Conservation (phyloP, 2,329 filamentous ascomycete species). For the Aspergillus fructus region DNA sequence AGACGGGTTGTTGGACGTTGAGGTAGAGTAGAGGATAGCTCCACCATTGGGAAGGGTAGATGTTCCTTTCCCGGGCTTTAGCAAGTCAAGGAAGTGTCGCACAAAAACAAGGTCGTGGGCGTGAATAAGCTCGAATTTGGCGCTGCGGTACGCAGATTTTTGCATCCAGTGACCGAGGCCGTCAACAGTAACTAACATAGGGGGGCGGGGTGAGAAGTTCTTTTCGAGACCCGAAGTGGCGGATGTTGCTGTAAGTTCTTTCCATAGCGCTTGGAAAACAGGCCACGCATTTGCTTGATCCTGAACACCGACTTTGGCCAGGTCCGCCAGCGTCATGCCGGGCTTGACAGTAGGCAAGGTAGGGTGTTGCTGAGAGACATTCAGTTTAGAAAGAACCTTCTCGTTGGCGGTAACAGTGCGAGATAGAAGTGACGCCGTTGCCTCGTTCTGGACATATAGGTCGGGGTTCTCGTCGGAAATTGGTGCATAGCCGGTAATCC, state of each 20-base stretch:
- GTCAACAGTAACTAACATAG: conserved; percentile 75
- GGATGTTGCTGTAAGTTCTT: conserved; percentile 64
- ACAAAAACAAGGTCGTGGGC: conserved; percentile 79
- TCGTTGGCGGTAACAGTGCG: conserved; percentile 73
- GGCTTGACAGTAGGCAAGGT: conserved; percentile 60
- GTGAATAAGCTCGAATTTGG: conserved; percentile 73
- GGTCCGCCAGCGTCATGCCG: conserved; percentile 62
- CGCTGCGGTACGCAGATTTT: conserved; percentile 70
- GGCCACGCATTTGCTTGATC: conserved; percentile 78
- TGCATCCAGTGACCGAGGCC: conserved; percentile 80
- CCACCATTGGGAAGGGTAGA: conserved; percentile 67
- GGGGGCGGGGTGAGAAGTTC: conserved; percentile 52
- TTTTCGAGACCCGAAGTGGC: conserved; percentile 44
- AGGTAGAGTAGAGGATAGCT: conserved; percentile 72
- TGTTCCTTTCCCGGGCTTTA: conserved; percentile 46
- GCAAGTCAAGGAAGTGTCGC: conserved; percentile 69
- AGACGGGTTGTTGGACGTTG: conserved; percentile 66
- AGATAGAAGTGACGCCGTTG: conserved; percentile 71
- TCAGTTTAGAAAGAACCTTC: conserved; percentile 57
- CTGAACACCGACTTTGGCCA: conserved; percentile 67
- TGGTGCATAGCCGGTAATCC: conserved; percentile 75
- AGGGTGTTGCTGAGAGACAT: conserved; percentile 54
- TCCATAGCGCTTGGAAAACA: conserved; percentile 77
- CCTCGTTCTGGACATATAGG: conserved; percentile 74
- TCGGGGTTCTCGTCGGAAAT: conserved; percentile 55